phyloP scores from a whole-genome alignment of 257 asterid species.

The Salvia miltiorrhiza region DNA sequence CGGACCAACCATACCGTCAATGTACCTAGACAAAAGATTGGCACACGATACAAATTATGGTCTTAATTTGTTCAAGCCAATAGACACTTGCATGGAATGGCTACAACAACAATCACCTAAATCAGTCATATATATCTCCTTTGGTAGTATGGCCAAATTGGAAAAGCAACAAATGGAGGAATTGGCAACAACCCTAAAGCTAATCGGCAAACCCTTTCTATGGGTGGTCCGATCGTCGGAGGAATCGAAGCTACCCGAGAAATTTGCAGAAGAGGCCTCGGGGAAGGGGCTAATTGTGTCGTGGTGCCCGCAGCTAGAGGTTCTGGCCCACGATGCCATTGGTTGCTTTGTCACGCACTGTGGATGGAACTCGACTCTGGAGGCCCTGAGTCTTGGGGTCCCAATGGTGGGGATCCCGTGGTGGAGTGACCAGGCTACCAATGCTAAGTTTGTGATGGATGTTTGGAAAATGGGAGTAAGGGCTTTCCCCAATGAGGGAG shows the following conservation, averaged over 20 bases:
- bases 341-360: constrained; percentile 32
- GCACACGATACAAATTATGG: constrained; percentile 22
- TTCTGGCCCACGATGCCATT: constrained; percentile 18
- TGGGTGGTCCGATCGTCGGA: constrained; percentile 34
- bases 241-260: constrained; percentile 22
- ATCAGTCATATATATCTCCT: constrained; percentile 28
- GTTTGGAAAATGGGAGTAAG: constrained; percentile 27
- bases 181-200: constrained; percentile 11
- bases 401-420: constrained; percentile 32
- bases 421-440: constrained; percentile 33
- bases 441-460: constrained; percentile 28
- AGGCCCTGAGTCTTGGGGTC: constrained; percentile 28
- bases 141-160: constrained; percentile 24
- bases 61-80: constrained; percentile 17
- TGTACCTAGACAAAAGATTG: constrained; percentile 27
- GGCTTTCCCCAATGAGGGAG: neutral
- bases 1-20: constrained; percentile 31
- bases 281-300: constrained; percentile 27
- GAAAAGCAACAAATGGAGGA: constrained; percentile 26
- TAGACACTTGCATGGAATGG: constrained; percentile 21
- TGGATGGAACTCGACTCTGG: constrained; percentile 38
- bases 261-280: neutral
- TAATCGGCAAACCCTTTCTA: constrained; percentile 12
- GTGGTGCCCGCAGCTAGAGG: constrained; percentile 35
- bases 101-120: neutral